Percentiles rank a stretch among this genome's conserved stretches.
Conservation (phyloP, 345 rosid species). For the Arabis hirsuta region DNA sequence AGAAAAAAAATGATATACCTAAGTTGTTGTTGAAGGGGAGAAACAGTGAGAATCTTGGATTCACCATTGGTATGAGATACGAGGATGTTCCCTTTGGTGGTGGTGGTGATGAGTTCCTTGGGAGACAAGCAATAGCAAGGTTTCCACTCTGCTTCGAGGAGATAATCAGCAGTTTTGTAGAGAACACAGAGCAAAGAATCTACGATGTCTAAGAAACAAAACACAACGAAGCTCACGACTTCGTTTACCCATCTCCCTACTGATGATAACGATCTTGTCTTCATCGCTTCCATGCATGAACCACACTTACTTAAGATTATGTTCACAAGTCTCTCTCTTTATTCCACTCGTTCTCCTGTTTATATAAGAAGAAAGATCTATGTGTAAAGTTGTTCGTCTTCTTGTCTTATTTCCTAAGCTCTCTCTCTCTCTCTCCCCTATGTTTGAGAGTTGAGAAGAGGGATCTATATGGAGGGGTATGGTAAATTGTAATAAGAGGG, state of each 20-base stretch:
- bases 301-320: background rate
- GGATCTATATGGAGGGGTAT: constrained; percentile 24
- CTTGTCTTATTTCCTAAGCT: background rate
- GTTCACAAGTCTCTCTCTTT: background rate
- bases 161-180: constrained; percentile 74
- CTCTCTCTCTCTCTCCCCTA: background rate
- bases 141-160: constrained; percentile 79
- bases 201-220: constrained; percentile 75
- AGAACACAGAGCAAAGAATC: constrained; percentile 62
- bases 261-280: constrained; percentile 33
- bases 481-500: constrained; percentile 20
- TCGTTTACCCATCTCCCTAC: constrained; percentile 50
- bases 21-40: constrained; percentile 34
- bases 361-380: constrained; percentile 1
- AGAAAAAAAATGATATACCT: constrained; percentile 1
- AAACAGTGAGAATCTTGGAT: constrained; percentile 36
- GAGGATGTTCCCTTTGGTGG: constrained; percentile 16
- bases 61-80: constrained; percentile 28
- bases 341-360: background rate
- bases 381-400: constrained; percentile 4
- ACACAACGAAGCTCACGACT: constrained; percentile 71
- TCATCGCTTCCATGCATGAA: constrained; percentile 46
- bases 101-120: constrained; percentile 54
- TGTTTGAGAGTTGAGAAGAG: background rate
- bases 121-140: constrained; percentile 74